Evolutionary conservation across 495 filamentous ascomycete species (phyloP), one percentile per base, ranked within the genome.

Genomic region (Penicillium steckii): DNA sequence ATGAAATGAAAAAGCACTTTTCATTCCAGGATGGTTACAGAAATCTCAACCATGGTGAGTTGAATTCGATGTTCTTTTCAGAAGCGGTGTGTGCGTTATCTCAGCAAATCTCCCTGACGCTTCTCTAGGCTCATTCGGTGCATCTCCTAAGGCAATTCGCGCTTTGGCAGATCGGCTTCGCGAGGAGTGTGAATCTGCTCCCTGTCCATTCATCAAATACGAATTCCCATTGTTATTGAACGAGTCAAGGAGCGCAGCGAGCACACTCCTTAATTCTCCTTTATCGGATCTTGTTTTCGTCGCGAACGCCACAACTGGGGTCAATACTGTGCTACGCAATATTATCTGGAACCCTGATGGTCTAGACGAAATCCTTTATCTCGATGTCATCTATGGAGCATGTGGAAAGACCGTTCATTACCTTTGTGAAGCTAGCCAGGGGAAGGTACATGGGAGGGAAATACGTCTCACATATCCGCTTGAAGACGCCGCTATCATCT

Each of bases 261-360:
- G 88, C 3, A 54, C 67, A 4, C 63, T 87, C n/a, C 73, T 95
- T n/a, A 65, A 80, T 48, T 81, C 77, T 2, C 83, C 83, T 1
- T 55, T 72, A 15, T 73, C 80, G 2, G 85, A 81, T 3, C 60
- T 85, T 12, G 88, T 93, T 22, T 83, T 89, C 45, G 82, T 92
- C 0, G 72, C 77, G 15, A 94, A 94, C 65, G 85, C 88, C 22
- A 90, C 88, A 0, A 82, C 79, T 0, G 90, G 85, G 18, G 69
- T 92, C 47, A 90, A 92, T 69, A 88, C 83, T 7, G 82, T 94
- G 0, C 73, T 94, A 17, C 80, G 83, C 38, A 88, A 85, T 60
- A 57, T 93, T 5, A 50, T 60, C 1, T 91, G 66, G 55, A 67
- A 76, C 42, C 65, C 72, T 3, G 78, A 78, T 19, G 57, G 57